Conservation (phyloP, 257 asterid species). For the Cynanchum wilfordii region DNA sequence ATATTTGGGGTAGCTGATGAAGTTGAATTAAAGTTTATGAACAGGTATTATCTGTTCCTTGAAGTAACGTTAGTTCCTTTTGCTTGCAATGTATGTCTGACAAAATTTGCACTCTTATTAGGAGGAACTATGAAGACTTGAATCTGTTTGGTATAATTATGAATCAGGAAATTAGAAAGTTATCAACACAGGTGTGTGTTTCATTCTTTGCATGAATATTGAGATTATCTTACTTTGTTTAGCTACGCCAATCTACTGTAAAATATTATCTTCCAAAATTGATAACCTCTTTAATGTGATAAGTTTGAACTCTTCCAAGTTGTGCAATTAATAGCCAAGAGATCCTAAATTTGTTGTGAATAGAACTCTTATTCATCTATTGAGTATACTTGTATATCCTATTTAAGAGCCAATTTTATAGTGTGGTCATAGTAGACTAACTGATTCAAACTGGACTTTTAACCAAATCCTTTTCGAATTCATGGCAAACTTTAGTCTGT, state of each 20-base stretch:
- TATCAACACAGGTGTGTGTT: slow-evolving; percentile 71
- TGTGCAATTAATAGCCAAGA: neutral
- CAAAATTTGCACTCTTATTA: slow-evolving; percentile 24
- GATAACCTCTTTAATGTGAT: neutral
- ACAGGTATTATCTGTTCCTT: slow-evolving; percentile 51
- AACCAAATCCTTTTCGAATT: neutral
- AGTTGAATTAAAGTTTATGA: slow-evolving; percentile 85
- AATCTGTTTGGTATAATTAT: slow-evolving; percentile 65
- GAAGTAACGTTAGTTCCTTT: slow-evolving; percentile 4
- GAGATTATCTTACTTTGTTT: neutral
- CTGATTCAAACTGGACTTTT: neutral
- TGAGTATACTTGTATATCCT: neutral
- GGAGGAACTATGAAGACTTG: slow-evolving; percentile 85
- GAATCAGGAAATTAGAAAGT: slow-evolving; percentile 87
- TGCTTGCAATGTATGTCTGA: neutral
- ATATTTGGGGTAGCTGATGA: slow-evolving; percentile 97
- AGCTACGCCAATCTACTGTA: neutral
- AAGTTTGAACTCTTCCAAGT: neutral
- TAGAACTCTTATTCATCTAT: neutral
- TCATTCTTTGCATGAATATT: slow-evolving; percentile 8
- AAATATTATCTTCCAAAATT: neutral
- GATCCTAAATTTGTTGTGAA: neutral
- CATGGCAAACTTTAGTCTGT: neutral
- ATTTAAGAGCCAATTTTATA: neutral
- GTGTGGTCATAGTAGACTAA: neutral